Conservation (phyloP, 768 basidiomycete genomes). For the Termitomyces sp. region DNA sequence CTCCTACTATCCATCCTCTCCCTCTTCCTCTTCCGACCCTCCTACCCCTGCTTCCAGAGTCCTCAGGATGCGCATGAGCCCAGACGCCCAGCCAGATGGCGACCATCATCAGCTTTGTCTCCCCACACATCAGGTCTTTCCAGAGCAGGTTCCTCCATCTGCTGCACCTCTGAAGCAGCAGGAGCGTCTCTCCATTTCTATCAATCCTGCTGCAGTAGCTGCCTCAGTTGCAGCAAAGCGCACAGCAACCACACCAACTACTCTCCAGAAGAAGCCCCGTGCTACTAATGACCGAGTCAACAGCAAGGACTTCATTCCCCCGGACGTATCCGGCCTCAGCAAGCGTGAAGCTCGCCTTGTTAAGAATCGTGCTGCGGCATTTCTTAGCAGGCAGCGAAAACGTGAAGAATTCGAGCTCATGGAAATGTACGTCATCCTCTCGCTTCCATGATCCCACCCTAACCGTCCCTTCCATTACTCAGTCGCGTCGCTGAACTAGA, state of each 20-base stretch:
- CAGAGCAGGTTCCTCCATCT: constrained; percentile 27
- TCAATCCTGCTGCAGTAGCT: constrained; percentile 21
- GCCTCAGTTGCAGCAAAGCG: constrained; percentile 33
- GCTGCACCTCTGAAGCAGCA: constrained; percentile 20
- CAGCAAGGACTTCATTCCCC: constrained; percentile 83
- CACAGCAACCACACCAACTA: constrained; percentile 36
- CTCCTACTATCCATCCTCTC: constrained; percentile 47
- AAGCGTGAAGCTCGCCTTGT: constrained; percentile 90
- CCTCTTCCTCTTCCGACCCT: constrained; percentile 41
- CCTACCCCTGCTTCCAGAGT: constrained; percentile 37
- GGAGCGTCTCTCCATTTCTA: constrained; percentile 27
- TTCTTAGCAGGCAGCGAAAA: constrained; percentile 86
- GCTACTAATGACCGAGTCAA: constrained; percentile 44
- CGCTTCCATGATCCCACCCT: background rate
- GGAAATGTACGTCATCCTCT: constrained; percentile 66
- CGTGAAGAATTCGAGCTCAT: constrained; percentile 89
- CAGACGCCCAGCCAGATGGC: constrained; percentile 32
- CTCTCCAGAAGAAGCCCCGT: constrained; percentile 34
- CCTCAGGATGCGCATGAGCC: constrained; percentile 46
- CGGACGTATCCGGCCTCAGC: constrained; percentile 81
- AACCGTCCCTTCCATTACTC: constrained; percentile 19
- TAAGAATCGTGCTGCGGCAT: constrained; percentile 90
- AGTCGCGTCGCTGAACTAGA: constrained; percentile 83
- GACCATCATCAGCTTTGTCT: constrained; percentile 51
- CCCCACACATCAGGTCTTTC: constrained; percentile 66